A percentile compares a stretch with the other conserved stretches of the same genome.
phyloP scores from a whole-genome alignment of 257 asterid genomes.

The Solanum megistacrolobum region DNA sequence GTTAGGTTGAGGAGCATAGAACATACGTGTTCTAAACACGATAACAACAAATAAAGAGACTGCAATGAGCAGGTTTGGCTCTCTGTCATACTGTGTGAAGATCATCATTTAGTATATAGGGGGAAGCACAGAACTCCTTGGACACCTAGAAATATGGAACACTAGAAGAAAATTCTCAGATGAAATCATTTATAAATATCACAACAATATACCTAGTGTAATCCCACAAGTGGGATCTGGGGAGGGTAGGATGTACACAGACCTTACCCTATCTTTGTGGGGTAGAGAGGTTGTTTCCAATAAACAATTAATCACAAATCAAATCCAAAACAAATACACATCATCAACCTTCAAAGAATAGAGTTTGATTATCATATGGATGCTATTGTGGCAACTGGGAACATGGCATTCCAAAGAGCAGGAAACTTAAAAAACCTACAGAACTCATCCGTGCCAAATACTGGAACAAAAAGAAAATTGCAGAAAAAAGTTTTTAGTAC shows the following conservation, averaged over 20 bases:
- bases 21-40: background rate
- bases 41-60: background rate
- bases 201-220: background rate
- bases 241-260: background rate
- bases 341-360: background rate
- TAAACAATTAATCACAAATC: background rate
- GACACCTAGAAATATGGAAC: background rate
- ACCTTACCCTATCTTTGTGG: background rate
- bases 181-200: background rate
- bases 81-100: background rate
- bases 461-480: background rate
- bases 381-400: background rate
- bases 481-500: background rate
- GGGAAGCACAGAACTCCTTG: background rate
- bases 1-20: background rate
- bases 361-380: background rate
- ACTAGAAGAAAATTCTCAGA: background rate
- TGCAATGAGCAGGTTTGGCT: background rate
- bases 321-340: background rate
- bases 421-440: background rate
- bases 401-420: background rate
- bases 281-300: background rate
- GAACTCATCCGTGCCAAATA: background rate
- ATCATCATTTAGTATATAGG: background rate
- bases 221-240: background rate